Base-by-base conservation (phyloP, 768 basidiomycete genomes). In the Leccinum ochraceum region DNA sequence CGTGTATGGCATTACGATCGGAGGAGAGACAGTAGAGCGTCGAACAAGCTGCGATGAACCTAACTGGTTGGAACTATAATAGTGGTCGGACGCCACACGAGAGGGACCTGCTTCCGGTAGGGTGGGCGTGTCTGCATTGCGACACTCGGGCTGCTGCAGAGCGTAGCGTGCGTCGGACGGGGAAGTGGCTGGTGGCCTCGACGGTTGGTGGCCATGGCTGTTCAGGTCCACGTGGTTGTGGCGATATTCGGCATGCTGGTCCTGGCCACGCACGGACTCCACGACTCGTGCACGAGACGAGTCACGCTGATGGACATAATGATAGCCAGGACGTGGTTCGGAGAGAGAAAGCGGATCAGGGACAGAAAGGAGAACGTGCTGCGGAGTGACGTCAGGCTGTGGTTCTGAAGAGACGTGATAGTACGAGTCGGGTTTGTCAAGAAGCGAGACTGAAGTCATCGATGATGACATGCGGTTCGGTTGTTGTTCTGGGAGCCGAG, bases 271-370 rank as follows among this genome's bases (percentile, higher is more conserved):
- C 39, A 66, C 26, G 5, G 59, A 42, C 51, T 74, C 71, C 61
- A 75, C 44, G 37, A 63, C 63, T 53, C 67, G 71, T 71, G 69
- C 60, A 51, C 65, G 73, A 63, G 73, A 67, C 63, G 59, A 58
- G 53, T 20, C 65, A 54, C 57, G 71, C 26, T 57, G 71, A 63
- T 61, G 73, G 13, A 55, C 58, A 57, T 73, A 71, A 71, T 64
- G 71, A 73, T 72, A 74, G 63, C 53, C 62, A 66, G 60, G 58
- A 51, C 58, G 63, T 59, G 71, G 51, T 28, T 70, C 71, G 69
- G 71, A 69, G 60, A 71, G 64, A 8, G 67, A 51, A 54, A 73
- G 69, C 71, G 73, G 69, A 72, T 72, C 71, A 60, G 71, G 46
- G 37, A 71, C 42, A 57, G 62, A 37, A 54, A 71, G 63, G 56